phyloP scores from a whole-genome alignment of 805 yeast species.

The Torulaspora delbrueckii region DNA sequence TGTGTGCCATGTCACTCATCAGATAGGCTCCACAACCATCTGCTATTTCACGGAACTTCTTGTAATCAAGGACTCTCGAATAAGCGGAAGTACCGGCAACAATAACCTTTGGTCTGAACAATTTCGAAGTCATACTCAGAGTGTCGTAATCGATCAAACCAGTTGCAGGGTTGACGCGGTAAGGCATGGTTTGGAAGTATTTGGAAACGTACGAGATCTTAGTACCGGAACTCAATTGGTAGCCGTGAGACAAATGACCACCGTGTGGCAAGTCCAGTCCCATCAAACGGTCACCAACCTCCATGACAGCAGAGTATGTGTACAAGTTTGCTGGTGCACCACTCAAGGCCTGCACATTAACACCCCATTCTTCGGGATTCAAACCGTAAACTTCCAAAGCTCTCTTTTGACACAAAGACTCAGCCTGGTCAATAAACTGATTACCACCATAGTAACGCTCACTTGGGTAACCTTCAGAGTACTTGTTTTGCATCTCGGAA shows the following conservation, averaged over 20 bases:
- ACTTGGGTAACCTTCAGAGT: conserved; percentile 98
- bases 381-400: conserved; percentile 80
- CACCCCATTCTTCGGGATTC: conserved; percentile 88
- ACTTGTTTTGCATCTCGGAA: conserved; percentile 95
- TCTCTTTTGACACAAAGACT: conserved; percentile 82
- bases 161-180: conserved; percentile 78
- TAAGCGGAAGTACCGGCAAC: conserved; percentile 98
- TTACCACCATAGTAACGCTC: conserved; percentile 98
- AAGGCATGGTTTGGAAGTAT: conserved; percentile 97
- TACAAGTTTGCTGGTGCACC: conserved; percentile 97
- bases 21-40: conserved; percentile 91
- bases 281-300: conserved; percentile 90
- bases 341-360: conserved; percentile 89
- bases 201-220: conserved; percentile 90
- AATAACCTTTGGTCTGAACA: conserved; percentile 90
- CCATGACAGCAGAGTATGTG: conserved; percentile 83
- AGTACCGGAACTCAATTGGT: conserved; percentile 76
- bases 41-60: conserved; percentile 84
- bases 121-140: conserved; percentile 71
- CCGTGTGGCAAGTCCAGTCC: conserved; percentile 98
- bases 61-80: conserved; percentile 84
- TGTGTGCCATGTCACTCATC: conserved; percentile 95
- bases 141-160: conserved; percentile 91
- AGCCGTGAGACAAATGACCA: conserved; percentile 96
- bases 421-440: conserved; percentile 88